Evolutionary conservation across 2,329 filamentous ascomycete genomes (phyloP).

Genomic region (Talaromyces islandicus): DNA sequence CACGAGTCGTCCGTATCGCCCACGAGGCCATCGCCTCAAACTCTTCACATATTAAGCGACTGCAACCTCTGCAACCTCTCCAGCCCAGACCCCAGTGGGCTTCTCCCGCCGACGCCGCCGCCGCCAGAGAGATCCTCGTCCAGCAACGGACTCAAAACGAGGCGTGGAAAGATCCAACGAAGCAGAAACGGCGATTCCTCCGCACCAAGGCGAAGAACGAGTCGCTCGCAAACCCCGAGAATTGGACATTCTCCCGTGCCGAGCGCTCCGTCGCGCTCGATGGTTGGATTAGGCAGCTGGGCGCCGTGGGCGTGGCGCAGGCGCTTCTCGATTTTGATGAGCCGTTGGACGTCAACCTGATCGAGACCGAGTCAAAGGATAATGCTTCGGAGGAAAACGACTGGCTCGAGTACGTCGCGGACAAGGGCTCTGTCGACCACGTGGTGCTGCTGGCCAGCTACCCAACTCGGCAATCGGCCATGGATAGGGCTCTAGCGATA

Average conservation of each 20-base stretch:
- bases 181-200: conserved; percentile 4
- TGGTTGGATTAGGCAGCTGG: background rate
- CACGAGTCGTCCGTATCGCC: background rate
- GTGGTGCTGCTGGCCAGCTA: background rate
- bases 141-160: background rate
- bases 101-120: background rate
- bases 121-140: conserved; percentile 3
- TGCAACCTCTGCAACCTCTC: background rate
- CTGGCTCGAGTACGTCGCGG: background rate
- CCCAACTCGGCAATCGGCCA: conserved; percentile 1
- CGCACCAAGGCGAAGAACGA: conserved; percentile 2
- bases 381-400: background rate
- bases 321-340: conserved; percentile 1
- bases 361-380: background rate
- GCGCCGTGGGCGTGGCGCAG: background rate
- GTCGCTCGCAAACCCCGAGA: background rate
- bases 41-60: background rate
- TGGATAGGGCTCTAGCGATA: background rate
- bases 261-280: background rate
- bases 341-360: background rate
- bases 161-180: background rate
- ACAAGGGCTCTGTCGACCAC: background rate
- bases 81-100: background rate
- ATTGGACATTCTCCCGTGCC: background rate
- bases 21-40: background rate